Conservation (phyloP, 176 grass and related monocot genomes). For the Aegilops umbellulata region DNA sequence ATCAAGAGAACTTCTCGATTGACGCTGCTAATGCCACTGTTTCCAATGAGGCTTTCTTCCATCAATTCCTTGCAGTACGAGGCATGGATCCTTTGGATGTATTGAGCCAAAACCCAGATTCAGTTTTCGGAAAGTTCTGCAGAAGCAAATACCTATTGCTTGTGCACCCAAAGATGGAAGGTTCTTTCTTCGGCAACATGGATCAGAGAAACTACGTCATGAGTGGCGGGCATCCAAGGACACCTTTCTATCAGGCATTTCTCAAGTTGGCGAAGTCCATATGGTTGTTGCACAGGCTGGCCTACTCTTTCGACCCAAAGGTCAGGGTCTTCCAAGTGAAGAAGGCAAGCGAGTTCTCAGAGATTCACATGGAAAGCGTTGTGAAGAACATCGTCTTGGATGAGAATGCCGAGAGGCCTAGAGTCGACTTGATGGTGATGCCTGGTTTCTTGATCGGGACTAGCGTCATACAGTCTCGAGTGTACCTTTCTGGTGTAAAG, state of each 20-base stretch:
- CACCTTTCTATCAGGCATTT: constrained; percentile 93
- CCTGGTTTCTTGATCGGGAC: constrained; percentile 78
- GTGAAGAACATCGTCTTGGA: constrained; percentile 62
- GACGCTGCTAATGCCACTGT: constrained; percentile 44
- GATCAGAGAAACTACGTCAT: constrained; percentile 91
- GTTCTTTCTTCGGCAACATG: constrained; percentile 80
- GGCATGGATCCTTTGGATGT: constrained; percentile 96
- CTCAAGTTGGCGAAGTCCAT: constrained; percentile 83
- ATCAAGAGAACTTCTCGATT: constrained; percentile 81
- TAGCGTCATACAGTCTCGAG: constrained; percentile 62
- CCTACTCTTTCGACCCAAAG: constrained; percentile 73
- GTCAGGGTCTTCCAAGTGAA: constrained; percentile 71
- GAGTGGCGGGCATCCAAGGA: constrained; percentile 89
- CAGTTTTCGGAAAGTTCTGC: constrained; percentile 87
- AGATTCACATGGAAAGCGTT: constrained; percentile 87
- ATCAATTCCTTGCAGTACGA: constrained; percentile 78
- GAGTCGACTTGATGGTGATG: constrained; percentile 92
- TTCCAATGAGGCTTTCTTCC: constrained; percentile 76
- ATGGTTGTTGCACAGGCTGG: constrained; percentile 82
- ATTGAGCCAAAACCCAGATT: constrained; percentile 85
- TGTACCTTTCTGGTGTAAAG: constrained; percentile 75
- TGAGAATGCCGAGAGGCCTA: constrained; percentile 55
- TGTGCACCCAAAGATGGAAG: constrained; percentile 94
- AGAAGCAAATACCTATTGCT: constrained; percentile 72
- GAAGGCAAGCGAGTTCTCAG: constrained; percentile 65